Evolutionary conservation across 768 basidiomycete genomes (phyloP).

Genomic region (Boletus pseudo-olivaceus): DNA sequence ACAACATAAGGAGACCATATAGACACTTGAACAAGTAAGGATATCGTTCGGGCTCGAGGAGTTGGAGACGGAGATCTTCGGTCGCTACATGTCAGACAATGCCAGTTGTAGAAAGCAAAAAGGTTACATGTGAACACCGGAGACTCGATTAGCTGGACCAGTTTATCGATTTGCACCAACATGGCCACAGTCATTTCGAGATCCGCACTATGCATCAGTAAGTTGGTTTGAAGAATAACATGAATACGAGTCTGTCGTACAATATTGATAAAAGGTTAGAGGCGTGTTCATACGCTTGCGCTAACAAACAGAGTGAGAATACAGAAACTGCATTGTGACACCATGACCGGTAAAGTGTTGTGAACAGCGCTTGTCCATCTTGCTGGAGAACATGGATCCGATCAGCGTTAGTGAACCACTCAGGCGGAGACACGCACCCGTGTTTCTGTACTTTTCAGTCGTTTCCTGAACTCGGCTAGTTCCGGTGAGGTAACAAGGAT

Average conservation of each 20-base stretch:
- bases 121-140: conserved; percentile 93
- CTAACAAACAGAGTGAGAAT: conserved; percentile 92
- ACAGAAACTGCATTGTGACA: conserved; percentile 97
- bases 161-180: conserved; percentile 94
- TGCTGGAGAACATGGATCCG: conserved; percentile 41
- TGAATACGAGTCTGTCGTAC: conserved; percentile 41
- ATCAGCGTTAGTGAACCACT: conserved; percentile 1
- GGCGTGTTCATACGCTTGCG: conserved; percentile 98
- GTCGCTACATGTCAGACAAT: conserved; percentile 1
- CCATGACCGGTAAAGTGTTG: conserved; percentile 94
- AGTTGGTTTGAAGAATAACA: background rate
- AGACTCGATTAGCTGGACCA: conserved; percentile 96
- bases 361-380: conserved; percentile 96
- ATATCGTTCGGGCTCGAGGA: conserved; percentile 94
- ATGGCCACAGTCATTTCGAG: conserved; percentile 94
- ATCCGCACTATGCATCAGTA: conserved; percentile 64
- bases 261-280: conserved; percentile 95
- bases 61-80: conserved; percentile 81
- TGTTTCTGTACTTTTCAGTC: conserved; percentile 90
- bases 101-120: background rate
- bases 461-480: conserved; percentile 88
- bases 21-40: conserved; percentile 97
- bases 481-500: conserved; percentile 97
- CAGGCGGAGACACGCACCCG: conserved; percentile 52
- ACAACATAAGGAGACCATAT: conserved; percentile 93